phyloP scores from a whole-genome alignment of 2,329 filamentous ascomycete genomes.

The Calonectria fujianensis region DNA sequence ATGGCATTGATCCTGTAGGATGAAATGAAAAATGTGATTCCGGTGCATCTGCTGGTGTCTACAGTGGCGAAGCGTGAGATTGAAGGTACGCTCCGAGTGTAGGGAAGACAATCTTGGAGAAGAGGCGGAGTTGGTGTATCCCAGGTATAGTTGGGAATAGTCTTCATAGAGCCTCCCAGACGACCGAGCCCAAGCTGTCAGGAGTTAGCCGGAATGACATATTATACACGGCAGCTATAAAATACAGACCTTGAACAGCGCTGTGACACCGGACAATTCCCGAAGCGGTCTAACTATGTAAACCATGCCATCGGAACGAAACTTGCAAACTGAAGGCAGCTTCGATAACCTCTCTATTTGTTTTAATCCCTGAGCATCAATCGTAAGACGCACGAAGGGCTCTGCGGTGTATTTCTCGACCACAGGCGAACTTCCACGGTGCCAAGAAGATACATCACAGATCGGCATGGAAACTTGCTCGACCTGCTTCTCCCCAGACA shows the following conservation, averaged over 20 bases:
- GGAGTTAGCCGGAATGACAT: background rate
- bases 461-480: conserved; percentile 13
- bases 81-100: conserved; percentile 5
- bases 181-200: conserved; percentile 15
- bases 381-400: conserved; percentile 22
- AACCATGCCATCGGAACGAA: conserved; percentile 17
- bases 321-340: conserved; percentile 14
- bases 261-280: conserved; percentile 14
- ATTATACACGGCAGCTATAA: background rate
- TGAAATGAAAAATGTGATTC: conserved; percentile 31
- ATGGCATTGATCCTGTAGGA: conserved; percentile 26
- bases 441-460: conserved; percentile 21
- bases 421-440: background rate
- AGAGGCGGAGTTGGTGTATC: conserved; percentile 31
- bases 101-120: conserved; percentile 20
- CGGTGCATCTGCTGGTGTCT: conserved; percentile 25
- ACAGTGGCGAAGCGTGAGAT: conserved; percentile 18
- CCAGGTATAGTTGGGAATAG: conserved; percentile 27
- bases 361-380: conserved; percentile 13
- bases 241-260: conserved; percentile 23
- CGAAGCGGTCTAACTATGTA: conserved; percentile 23
- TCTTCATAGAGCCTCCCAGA: conserved; percentile 15
- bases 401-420: conserved; percentile 1
- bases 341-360: conserved; percentile 14
- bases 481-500: conserved; percentile 5